Conservation (phyloP, 2,329 filamentous ascomycete genomes). For the Capronia coronata region DNA sequence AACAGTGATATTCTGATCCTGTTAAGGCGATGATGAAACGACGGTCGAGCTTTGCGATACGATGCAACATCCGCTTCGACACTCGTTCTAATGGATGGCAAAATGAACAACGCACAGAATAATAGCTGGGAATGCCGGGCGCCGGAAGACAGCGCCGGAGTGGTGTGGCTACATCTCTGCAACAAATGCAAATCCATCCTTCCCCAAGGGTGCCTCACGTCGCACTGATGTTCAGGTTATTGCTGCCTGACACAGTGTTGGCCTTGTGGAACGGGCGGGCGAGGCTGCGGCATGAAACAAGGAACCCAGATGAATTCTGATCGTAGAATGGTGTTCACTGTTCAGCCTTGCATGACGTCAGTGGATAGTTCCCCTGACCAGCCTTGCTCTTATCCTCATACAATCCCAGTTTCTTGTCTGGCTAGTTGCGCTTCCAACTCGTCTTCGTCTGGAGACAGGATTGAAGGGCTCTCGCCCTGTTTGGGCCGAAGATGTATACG, state of each 20-base stretch:
- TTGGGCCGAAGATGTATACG: slow-evolving; percentile 7
- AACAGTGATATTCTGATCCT: background rate
- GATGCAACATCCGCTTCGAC: too few relatives aligned
- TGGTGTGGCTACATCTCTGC: too few relatives aligned
- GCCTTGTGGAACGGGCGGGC: background rate
- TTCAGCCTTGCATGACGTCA: background rate
- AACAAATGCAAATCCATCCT: too few relatives aligned
- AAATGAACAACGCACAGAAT: too few relatives aligned
- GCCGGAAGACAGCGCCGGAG: too few relatives aligned
- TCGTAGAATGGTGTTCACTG: background rate
- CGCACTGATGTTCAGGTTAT: too few relatives aligned
- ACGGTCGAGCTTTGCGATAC: too few relatives aligned
- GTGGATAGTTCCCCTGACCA: background rate
- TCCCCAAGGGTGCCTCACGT: too few relatives aligned
- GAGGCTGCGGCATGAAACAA: background rate
- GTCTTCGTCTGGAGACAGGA: background rate
- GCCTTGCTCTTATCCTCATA: too few relatives aligned
- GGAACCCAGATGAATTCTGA: background rate
- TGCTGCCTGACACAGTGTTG: too few relatives aligned
- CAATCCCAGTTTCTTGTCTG: background rate
- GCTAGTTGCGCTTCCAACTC: background rate
- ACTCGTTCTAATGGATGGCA: too few relatives aligned
- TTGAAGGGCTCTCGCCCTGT: slow-evolving; percentile 7
- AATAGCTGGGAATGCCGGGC: too few relatives aligned
- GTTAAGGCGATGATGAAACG: background rate